Evolutionary conservation across 2,329 filamentous ascomycete genomes (phyloP).

Genomic region (Sporothrix pseudoabietina): DNA sequence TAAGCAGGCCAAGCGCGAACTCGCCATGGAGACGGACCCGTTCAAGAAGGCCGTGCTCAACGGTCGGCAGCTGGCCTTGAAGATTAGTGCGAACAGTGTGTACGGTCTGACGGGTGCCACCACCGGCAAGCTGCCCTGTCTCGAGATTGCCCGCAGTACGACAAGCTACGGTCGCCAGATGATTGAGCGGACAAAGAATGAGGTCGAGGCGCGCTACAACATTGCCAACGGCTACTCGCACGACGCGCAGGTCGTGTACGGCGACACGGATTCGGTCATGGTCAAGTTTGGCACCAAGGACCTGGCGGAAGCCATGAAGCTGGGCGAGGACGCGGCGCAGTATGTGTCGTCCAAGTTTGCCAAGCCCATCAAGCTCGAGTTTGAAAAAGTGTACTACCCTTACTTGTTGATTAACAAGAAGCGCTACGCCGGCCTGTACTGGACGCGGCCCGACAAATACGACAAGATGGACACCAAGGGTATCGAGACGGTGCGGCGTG

Average conservation of each 20-base stretch:
- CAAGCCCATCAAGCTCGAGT: slow-evolving; percentile 97
- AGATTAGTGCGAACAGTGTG: slow-evolving; percentile 95
- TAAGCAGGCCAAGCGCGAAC: slow-evolving; percentile 91
- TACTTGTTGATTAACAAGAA: slow-evolving; percentile 99
- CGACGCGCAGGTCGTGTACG: slow-evolving; percentile 96
- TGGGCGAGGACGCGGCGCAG: slow-evolving; percentile 88
- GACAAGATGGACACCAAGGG: slow-evolving; percentile 99
- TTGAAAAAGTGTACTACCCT: slow-evolving; percentile 98
- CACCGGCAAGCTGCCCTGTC: slow-evolving; percentile 90
- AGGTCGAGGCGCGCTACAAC: slow-evolving; percentile 86
- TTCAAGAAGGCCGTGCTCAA: slow-evolving; percentile 99
- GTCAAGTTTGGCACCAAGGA: slow-evolving; percentile 95
- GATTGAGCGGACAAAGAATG: slow-evolving; percentile 98
- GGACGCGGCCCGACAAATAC: slow-evolving; percentile 90
- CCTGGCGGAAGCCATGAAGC: slow-evolving; percentile 84
- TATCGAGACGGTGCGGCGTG: slow-evolving; percentile 95
- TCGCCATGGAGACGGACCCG: slow-evolving; percentile 84
- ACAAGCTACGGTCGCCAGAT: slow-evolving; percentile 97
- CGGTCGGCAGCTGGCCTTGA: slow-evolving; percentile 92
- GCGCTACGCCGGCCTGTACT: slow-evolving; percentile 95
- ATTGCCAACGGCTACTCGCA: slow-evolving; percentile 94
- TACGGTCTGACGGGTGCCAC: slow-evolving; percentile 97
- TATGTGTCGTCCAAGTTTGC: slow-evolving; percentile 90
- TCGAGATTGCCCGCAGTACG: slow-evolving; percentile 93
- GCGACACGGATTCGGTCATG: slow-evolving; percentile 99